phyloP scores from a whole-genome alignment of 2,329 filamentous ascomycete genomes.

The Ceratocystis ficicola region DNA sequence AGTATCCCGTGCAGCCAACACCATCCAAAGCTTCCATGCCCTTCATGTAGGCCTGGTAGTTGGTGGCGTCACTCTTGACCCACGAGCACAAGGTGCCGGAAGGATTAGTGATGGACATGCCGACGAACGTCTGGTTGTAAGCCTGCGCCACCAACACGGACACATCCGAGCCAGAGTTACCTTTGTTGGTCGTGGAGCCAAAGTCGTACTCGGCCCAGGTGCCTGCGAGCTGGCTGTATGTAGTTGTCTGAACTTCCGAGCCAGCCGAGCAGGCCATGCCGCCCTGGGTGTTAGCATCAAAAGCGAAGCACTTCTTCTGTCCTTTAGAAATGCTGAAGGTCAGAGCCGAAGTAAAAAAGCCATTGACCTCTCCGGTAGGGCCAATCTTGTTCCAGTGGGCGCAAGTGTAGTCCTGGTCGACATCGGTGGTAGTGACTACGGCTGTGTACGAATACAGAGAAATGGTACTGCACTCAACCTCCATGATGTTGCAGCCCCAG shows the following conservation, averaged over 20 bases:
- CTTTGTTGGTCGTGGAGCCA: constrained; percentile 35
- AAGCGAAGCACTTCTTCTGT: constrained; percentile 33
- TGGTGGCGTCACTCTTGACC: constrained; percentile 30
- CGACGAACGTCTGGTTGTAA: constrained; percentile 26
- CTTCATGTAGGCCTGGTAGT: constrained; percentile 31
- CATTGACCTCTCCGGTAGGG: constrained; percentile 33
- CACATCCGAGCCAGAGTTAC: constrained; percentile 41
- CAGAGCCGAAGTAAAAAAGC: constrained; percentile 37
- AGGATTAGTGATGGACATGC: constrained; percentile 32
- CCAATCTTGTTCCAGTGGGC: constrained; percentile 44
- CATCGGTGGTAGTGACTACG: constrained; percentile 33
- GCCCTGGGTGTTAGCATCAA: constrained; percentile 38
- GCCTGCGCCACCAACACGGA: constrained; percentile 37
- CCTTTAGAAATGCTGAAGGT: constrained; percentile 33
- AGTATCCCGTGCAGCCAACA: constrained; percentile 32
- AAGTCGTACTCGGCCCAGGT: constrained; percentile 43
- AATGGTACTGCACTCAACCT: constrained; percentile 30
- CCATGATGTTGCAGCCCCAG: constrained; percentile 44
- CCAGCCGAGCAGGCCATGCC: constrained; percentile 35
- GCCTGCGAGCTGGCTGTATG: constrained; percentile 33
- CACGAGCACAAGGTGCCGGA: constrained; percentile 34
- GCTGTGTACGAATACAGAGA: constrained; percentile 36
- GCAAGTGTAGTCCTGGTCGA: constrained; percentile 30
- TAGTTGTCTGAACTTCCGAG: constrained; percentile 29
- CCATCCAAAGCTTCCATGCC: constrained; percentile 33